Conservation (phyloP, 345 rosid genomes). For the Eucalyptus pauciflora region DNA sequence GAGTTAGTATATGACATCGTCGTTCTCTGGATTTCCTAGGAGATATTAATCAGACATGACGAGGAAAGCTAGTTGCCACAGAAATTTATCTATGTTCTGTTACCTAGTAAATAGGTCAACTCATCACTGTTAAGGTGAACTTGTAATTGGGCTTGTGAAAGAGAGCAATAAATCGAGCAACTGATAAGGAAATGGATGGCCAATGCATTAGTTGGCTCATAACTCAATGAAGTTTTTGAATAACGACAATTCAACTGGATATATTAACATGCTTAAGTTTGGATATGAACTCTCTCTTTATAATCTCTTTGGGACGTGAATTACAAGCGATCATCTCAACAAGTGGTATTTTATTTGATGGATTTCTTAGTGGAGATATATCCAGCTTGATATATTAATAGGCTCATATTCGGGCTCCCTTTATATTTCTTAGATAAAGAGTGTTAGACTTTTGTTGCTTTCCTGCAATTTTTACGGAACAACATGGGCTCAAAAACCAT, state of each 20-base stretch:
- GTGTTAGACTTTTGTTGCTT: not conserved
- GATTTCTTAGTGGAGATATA: not conserved
- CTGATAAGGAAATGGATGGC: not conserved
- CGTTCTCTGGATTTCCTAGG: not conserved
- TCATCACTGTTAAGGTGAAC: not conserved
- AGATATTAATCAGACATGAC: not conserved
- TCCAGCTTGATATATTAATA: not conserved
- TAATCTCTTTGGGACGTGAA: not conserved
- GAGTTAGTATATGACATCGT: not conserved
- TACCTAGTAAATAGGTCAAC: not conserved
- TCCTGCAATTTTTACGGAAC: not conserved
- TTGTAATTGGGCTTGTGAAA: not conserved
- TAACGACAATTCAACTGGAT: fast-evolving
- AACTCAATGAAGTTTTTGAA: not conserved
- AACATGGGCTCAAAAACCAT: not conserved
- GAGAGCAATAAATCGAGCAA: not conserved
- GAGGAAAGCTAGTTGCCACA: not conserved
- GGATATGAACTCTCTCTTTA: not conserved
- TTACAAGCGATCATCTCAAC: not conserved
- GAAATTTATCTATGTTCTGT: not conserved
- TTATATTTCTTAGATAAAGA: not conserved
- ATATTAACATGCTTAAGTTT: not conserved
- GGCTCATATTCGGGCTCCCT: not conserved
- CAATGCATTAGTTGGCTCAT: not conserved
- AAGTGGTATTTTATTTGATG: not conserved